phyloP scores from a whole-genome alignment of 345 rosid species.

The Eucalyptus tenuipes region DNA sequence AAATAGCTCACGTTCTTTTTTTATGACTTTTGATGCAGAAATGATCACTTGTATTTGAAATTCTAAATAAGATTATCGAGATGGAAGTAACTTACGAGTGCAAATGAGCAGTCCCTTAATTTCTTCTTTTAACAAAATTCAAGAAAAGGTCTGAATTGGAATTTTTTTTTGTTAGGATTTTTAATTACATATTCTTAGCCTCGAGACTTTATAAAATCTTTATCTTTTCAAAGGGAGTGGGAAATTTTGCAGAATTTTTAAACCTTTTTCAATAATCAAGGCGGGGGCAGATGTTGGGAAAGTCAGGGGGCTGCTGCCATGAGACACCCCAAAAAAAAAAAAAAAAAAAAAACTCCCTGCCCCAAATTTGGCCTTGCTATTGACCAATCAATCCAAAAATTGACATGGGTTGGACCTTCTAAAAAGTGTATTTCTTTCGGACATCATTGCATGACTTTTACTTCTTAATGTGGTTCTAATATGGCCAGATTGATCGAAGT shows the following conservation, averaged over 20 bases:
- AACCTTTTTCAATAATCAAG: not conserved
- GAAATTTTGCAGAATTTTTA: too few relatives aligned
- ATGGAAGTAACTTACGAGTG: not conserved
- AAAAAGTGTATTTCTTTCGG: rapidly evolving
- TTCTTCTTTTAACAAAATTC: not conserved
- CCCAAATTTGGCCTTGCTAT: not conserved
- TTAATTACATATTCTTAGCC: not conserved
- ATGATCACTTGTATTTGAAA: not conserved
- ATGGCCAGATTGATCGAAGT: not conserved
- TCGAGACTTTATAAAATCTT: not conserved
- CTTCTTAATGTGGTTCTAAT: not conserved
- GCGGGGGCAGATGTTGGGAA: not conserved
- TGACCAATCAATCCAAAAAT: not conserved
- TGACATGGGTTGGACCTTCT: not conserved
- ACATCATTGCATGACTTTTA: not conserved
- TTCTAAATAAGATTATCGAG: not conserved
- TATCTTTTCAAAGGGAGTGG: not conserved
- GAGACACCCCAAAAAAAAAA: too few relatives aligned
- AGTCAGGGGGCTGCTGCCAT: not conserved
- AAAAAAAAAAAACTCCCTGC: not conserved
- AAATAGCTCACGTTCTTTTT: not conserved
- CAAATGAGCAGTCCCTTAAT: not conserved
- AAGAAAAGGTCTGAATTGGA: not conserved
- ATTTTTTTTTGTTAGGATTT: not conserved
- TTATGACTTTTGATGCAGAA: not conserved